Evolutionary conservation across 345 rosid species (phyloP).

Genomic region (Limnanthes douglasii): DNA sequence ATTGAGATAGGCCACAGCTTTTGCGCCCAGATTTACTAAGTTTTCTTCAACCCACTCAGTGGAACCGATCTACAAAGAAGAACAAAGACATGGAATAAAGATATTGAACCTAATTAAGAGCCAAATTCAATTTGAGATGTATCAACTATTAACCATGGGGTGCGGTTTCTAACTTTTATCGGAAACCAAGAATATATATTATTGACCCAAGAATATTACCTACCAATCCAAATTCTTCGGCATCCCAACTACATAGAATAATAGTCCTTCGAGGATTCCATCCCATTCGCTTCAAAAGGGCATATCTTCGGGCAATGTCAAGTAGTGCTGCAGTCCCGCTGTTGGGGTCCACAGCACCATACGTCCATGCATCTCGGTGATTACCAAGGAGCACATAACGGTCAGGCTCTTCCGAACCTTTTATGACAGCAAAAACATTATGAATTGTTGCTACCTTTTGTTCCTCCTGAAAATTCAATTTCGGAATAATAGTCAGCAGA

Average conservation of each 20-base stretch:
- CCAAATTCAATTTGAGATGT: too few species aligned
- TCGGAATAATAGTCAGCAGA: too few species aligned
- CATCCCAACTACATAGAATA: slow-evolving; percentile 91
- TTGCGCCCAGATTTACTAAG: slow-evolving; percentile 60
- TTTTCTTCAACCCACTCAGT: slow-evolving; percentile 98
- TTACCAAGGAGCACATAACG: slow-evolving; percentile 81
- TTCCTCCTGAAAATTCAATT: slow-evolving; percentile 64
- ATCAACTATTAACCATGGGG: too few species aligned
- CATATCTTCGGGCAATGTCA: slow-evolving; percentile 66
- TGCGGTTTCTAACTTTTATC: too few species aligned
- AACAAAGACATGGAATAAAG: background rate
- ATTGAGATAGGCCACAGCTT: slow-evolving; percentile 82
- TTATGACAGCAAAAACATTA: slow-evolving; percentile 55
- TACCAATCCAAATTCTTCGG: slow-evolving; percentile 98
- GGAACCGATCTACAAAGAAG: slow-evolving; percentile 48
- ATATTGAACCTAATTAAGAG: background rate
- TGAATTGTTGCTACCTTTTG: slow-evolving; percentile 42
- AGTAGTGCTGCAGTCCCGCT: slow-evolving; percentile 95
- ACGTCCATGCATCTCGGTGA: slow-evolving; percentile 97
- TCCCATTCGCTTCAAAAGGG: slow-evolving; percentile 46
- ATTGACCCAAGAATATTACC: slow-evolving; percentile 16
- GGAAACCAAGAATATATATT: background rate
- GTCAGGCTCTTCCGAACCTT: slow-evolving; percentile 66
- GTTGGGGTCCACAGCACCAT: slow-evolving; percentile 97
- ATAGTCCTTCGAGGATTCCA: slow-evolving; percentile 91